Evolutionary conservation across 768 basidiomycete genomes (phyloP).

Genomic region (Tricholoma furcatifolium): DNA sequence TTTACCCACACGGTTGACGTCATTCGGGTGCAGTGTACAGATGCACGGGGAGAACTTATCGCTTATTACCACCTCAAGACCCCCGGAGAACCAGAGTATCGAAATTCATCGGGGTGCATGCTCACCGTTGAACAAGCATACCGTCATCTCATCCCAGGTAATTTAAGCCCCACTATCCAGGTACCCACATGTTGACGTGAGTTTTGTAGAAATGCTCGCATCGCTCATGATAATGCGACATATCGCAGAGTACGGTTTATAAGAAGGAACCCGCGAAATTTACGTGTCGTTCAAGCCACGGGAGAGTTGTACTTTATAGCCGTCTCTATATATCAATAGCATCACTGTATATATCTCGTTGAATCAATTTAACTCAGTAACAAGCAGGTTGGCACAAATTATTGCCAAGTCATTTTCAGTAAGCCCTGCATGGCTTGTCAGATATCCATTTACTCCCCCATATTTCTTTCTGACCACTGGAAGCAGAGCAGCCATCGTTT

Average conservation of each 20-base stretch:
- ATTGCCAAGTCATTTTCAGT: constrained; percentile 27
- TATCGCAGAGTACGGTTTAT: constrained; percentile 6
- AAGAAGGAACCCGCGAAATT: neutral
- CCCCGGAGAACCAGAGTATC: constrained; percentile 53
- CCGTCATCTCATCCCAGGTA: constrained; percentile 56
- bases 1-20: neutral
- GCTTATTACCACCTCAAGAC: constrained; percentile 61
- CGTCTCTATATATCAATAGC: too few species aligned
- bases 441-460: constrained; percentile 35
- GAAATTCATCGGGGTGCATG: constrained; percentile 56
- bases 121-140: constrained; percentile 64
- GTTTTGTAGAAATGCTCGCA: constrained; percentile 6
- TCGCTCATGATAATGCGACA: constrained; percentile 14
- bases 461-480: constrained; percentile 31
- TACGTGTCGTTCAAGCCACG: neutral
- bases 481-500: constrained; percentile 33
- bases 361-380: neutral
- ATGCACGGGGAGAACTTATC: constrained; percentile 47
- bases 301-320: too few species aligned
- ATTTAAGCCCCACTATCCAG: constrained; percentile 35
- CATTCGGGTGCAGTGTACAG: constrained; percentile 46
- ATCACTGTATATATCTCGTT: too few species aligned
- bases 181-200: neutral
- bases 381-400: constrained; percentile 2
- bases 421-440: constrained; percentile 28